Base-by-base conservation (phyloP, 2,329 filamentous ascomycete genomes). In the Xylaria multiplex region DNA sequence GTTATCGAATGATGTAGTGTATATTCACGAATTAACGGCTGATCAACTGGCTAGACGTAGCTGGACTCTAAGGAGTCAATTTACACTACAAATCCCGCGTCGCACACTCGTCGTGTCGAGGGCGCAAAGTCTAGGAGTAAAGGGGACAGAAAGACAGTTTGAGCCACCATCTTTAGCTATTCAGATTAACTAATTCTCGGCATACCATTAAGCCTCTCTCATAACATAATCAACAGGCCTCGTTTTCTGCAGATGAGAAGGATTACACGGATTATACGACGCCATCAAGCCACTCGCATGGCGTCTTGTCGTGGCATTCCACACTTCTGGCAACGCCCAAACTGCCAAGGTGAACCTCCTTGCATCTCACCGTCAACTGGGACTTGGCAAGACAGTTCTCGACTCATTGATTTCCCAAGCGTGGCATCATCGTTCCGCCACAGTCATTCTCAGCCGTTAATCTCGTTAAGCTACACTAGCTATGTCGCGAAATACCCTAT, bases 371-470 rank as follows among this genome's bases (percentile, higher is more conserved):
- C 14, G 22, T 6, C 58, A 30, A 13, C 62, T 11, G 27, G 27
- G 46, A n/a, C 43, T 52, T 56, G n/a, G 62, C 43, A 14, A 50
- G 32, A 32, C 49, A 40, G 61, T 30, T 59, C 48, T 46, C 54
- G 40, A 54, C 46, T 42, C 40, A 40, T 30, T 30, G 4, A 27
- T 59, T 42, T 30, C 14, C n/a, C 9, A 24, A 32, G 3, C 22
- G 16, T 22, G 16, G 22, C 32, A 32, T 7, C n/a, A 46, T 27
- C 30, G 2, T n/a, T 42, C 42, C 30, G 40, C 22, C 14, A 37
- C 1, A 9, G 30, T 35, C 16, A 52, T 42, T 40, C 46, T 53
- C 37, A 42, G 52, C 58, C 37, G 3, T 32, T 32, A 30, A 61
- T 57, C 53, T 57, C 58, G 53, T 61, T 43, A 53, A 32, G 4